These are phyloP conservation scores for Stagonosporopsis chrysanthemi DNA, from an alignment of 2,329 filamentous ascomycete species.

Conservation along the genomic window DNA sequence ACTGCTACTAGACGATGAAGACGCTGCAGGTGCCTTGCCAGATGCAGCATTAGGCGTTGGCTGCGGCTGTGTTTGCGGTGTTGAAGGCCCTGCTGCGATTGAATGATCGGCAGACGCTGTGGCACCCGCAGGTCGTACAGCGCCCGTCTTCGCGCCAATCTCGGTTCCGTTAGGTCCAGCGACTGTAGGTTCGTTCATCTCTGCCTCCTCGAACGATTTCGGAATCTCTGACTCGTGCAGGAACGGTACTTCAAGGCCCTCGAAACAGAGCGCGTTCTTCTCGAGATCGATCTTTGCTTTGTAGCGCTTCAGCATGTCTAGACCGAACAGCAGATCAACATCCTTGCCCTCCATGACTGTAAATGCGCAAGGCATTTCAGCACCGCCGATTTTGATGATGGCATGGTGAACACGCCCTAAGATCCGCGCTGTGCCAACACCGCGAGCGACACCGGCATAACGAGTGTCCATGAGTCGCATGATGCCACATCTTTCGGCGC, in stretches of 20 bases:
- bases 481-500: constrained; percentile 90
- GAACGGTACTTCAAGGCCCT: constrained; percentile 87
- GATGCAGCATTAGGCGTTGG: constrained; percentile 21
- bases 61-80: constrained; percentile 14
- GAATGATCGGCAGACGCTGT: constrained; percentile 42
- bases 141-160: constrained; percentile 84
- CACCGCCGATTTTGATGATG: constrained; percentile 88
- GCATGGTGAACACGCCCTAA: constrained; percentile 94
- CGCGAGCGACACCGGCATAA: constrained; percentile 89
- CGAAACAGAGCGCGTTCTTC: constrained; percentile 85
- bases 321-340: constrained; percentile 88
- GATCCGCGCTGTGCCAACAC: constrained; percentile 93
- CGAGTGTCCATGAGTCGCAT: constrained; percentile 94
- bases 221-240: constrained; percentile 93
- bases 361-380: constrained; percentile 91
- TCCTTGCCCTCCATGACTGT: constrained; percentile 99
- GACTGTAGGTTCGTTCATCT: constrained; percentile 81
- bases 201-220: constrained; percentile 75
- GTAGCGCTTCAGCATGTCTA: constrained; percentile 97
- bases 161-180: constrained; percentile 87
- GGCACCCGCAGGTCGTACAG: constrained; percentile 65
- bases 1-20: constrained; percentile 25
- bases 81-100: constrained; percentile 21
- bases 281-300: constrained; percentile 90
- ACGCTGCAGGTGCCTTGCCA: constrained; percentile 27